A percentile compares a stretch with the other conserved stretches of the same genome.
phyloP scores from a whole-genome alignment of 1,284 basidiomycete species.

The Trichosporon faecale region DNA sequence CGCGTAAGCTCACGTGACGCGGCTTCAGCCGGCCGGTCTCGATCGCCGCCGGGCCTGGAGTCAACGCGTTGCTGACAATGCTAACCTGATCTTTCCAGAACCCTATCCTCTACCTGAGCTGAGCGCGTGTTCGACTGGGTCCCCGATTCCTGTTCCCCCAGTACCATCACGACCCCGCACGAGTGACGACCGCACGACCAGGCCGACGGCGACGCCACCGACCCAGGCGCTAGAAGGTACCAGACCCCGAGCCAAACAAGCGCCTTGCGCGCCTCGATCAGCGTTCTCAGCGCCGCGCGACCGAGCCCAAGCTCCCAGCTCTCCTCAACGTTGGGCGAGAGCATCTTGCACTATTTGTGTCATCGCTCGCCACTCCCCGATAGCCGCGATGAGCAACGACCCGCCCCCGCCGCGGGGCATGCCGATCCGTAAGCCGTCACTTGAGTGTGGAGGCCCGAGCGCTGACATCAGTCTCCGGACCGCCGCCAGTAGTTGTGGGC shows the following conservation, averaged over 20 bases:
- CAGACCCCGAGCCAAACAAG: neutral
- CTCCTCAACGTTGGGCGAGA: neutral
- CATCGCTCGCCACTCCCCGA: neutral
- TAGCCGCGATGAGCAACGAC: conserved; percentile 4
- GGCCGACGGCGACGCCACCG: neutral
- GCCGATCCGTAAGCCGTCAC: conserved; percentile 38
- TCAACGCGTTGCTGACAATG: neutral
- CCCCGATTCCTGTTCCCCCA: neutral
- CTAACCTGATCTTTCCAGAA: neutral
- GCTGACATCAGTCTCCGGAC: conserved; percentile 46
- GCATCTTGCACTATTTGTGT: neutral
- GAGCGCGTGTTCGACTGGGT: neutral
- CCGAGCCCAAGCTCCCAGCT: neutral
- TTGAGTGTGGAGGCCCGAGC: neutral
- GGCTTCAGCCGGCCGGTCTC: neutral
- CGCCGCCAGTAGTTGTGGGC: conserved; percentile 47
- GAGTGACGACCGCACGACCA: neutral
- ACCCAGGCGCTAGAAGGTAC: conserved; percentile 1
- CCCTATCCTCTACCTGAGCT: neutral
- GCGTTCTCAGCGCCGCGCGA: neutral
- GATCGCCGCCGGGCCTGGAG: neutral
- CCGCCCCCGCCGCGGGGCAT: conserved; percentile 27
- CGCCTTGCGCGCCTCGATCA: neutral
- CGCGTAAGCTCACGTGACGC: neutral
- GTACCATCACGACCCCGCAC: neutral